Evolutionary conservation across 2,329 filamentous ascomycete genomes (phyloP), one percentile per base, ranked within the genome.

Genomic region (Fusarium goolgardi): DNA sequence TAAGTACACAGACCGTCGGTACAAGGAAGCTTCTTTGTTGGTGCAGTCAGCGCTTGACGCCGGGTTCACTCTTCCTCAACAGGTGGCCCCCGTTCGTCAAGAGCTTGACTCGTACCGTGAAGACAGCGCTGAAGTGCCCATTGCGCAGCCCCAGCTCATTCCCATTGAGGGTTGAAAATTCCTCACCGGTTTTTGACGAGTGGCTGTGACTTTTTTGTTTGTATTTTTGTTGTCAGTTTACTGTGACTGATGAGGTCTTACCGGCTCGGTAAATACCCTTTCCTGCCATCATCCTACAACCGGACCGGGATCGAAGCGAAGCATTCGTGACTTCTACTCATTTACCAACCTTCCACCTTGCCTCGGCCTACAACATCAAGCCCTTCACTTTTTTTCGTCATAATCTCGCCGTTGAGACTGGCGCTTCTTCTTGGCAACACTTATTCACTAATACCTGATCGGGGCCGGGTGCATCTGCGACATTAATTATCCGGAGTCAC

Each of bases 1-100:
- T 57, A 99, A 99, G 80, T 99, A 97, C 80, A 85, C 88, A 37
- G 92, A 96, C 78, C 91, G 90, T 76, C 89, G 92, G 54, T 98
- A 93, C 84, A 96, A 96, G 84, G 87, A 90, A 56, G 92, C 93
- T 12, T 92, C 96, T 20, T 81, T 88, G 21, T 94, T 92, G 71
- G 95, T 97, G 56, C 89, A 94, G 77, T 84, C 83, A 20, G 91
- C 95, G 77, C 83, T 97, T 67, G 80, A 82, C 60, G 86, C 85
- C 21, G 87, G 88, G 6, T 89, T 88, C 71, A 78, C 72, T 27
- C 79, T 90, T 32, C 80, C 84, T 16, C 79, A 81, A 51, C 75
- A 78, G 55, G 62, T 68, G 18, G 47, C 76, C 51, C 87, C 78
- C 20, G 62, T 86, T 80, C 71, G 76, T 63, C 59, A 66, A 40